phyloP scores from a whole-genome alignment of 2,329 filamentous ascomycete species.

The Daldinia sp. region DNA sequence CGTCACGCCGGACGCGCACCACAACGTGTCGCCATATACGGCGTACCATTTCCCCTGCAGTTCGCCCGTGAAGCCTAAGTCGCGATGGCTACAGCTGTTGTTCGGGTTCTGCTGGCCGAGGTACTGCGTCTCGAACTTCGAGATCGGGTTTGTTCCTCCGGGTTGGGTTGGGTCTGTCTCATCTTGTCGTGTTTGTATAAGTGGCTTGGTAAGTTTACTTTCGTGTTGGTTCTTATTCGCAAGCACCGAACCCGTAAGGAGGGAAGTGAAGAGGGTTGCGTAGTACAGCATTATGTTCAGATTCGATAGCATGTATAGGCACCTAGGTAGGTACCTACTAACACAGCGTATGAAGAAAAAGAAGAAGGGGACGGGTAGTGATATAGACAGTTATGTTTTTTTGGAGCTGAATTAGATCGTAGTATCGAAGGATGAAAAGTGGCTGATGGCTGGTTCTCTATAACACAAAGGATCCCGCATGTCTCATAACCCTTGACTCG shows the following conservation, averaged over 20 bases:
- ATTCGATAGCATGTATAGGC: background rate
- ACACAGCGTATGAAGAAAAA: background rate
- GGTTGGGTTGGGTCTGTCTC: constrained; percentile 55
- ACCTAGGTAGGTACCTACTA: no score
- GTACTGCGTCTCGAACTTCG: constrained; percentile 46
- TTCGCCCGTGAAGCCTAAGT: constrained; percentile 55
- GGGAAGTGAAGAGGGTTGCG: background rate
- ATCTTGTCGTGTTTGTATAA: constrained; percentile 9
- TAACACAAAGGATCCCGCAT: constrained; percentile 4
- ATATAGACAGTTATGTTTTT: background rate
- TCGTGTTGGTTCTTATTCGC: background rate
- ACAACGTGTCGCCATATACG: constrained; percentile 55
- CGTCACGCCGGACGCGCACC: constrained; percentile 52
- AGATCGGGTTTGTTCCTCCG: constrained; percentile 54
- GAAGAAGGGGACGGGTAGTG: background rate
- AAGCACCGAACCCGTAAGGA: background rate
- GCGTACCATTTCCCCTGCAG: constrained; percentile 56
- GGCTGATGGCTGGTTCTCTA: constrained; percentile 1
- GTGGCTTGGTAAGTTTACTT: background rate
- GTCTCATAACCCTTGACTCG: constrained; percentile 7
- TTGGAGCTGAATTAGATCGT: background rate
- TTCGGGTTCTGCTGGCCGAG: constrained; percentile 54
- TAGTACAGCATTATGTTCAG: background rate
- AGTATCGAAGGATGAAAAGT: background rate
- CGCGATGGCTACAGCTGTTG: constrained; percentile 55